A percentile compares a stretch with the other conserved stretches of the same genome.
Conservation (phyloP, 164 flowering plant genomes). For the Warburgia ugandensis region DNA sequence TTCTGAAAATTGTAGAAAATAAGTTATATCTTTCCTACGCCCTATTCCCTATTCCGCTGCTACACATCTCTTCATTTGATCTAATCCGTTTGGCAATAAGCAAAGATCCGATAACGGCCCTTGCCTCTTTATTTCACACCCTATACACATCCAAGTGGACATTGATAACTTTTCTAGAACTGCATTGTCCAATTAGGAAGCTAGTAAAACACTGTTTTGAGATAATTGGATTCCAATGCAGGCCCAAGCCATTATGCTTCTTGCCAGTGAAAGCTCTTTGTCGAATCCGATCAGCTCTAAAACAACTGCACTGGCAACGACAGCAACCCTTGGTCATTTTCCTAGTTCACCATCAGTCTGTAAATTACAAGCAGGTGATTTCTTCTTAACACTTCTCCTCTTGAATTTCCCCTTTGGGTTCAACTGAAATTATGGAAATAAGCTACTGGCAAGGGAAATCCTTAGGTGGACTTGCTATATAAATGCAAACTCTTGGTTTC, state of each 20-base stretch:
- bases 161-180: not conserved
- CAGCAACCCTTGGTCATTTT: not conserved
- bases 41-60: too few species aligned
- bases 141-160: not conserved
- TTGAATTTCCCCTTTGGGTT: not conserved
- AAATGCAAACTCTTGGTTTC: not conserved
- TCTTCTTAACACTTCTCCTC: not conserved
- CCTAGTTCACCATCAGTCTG: conserved; percentile 1
- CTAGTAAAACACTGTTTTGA: too few species aligned
- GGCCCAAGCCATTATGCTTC: conserved; percentile 26
- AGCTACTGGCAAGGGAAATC: not conserved
- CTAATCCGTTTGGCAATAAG: not conserved
- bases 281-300: not conserved
- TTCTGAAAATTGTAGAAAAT: not conserved
- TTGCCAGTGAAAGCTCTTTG: conserved; percentile 17
- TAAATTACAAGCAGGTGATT: conserved; percentile 19
- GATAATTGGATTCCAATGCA: too few species aligned
- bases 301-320: not conserved
- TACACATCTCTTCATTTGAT: too few species aligned
- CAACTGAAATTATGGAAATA: not conserved
- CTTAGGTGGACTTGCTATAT: not conserved
- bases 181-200: too few species aligned
- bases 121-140: too few species aligned
- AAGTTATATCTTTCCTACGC: not conserved
- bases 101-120: too few species aligned